Conservation (phyloP, 768 basidiomycete genomes). For the Kwoniella sp. region DNA sequence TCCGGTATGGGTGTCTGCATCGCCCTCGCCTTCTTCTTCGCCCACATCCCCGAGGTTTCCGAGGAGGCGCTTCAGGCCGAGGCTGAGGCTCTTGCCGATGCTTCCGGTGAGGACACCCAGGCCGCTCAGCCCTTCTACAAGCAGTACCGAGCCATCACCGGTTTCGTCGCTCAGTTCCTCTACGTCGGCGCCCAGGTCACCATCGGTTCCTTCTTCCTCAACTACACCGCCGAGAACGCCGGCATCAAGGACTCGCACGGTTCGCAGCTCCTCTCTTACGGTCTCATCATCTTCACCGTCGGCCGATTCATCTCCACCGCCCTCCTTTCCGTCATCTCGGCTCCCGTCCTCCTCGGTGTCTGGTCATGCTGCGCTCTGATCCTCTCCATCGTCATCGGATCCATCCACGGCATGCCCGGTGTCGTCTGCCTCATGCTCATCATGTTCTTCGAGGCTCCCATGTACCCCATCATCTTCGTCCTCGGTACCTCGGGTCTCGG, state of each 20-base stretch:
- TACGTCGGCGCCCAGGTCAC: slow-evolving; percentile 48
- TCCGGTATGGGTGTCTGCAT: slow-evolving; percentile 59
- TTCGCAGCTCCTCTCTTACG: slow-evolving; percentile 66
- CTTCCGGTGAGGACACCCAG: slow-evolving; percentile 48
- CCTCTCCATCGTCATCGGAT: slow-evolving; percentile 57
- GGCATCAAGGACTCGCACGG: slow-evolving; percentile 57
- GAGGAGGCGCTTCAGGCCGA: slow-evolving; percentile 60
- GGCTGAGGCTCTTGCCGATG: slow-evolving; percentile 45
- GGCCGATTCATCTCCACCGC: slow-evolving; percentile 59
- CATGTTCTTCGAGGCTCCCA: slow-evolving; percentile 68
- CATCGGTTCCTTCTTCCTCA: slow-evolving; percentile 58
- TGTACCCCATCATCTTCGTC: slow-evolving; percentile 55
- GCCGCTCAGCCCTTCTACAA: slow-evolving; percentile 59
- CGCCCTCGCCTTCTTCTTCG: slow-evolving; percentile 66
- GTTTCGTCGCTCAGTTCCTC: slow-evolving; percentile 68
- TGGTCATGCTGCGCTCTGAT: slow-evolving; percentile 58
- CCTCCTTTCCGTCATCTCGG: slow-evolving; percentile 63
- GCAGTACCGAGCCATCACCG: slow-evolving; percentile 67
- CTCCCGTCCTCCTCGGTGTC: slow-evolving; percentile 60
- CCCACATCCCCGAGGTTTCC: slow-evolving; percentile 65
- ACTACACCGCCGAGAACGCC: slow-evolving; percentile 63
- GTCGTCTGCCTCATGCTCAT: slow-evolving; percentile 62
- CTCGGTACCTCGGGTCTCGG: slow-evolving; percentile 47
- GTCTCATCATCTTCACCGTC: slow-evolving; percentile 57
- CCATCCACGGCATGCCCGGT: slow-evolving; percentile 57